Evolutionary conservation across 306 rosid species (phyloP), one percentile per base, ranked within the genome.

Genomic region (Dryas octopetala): DNA sequence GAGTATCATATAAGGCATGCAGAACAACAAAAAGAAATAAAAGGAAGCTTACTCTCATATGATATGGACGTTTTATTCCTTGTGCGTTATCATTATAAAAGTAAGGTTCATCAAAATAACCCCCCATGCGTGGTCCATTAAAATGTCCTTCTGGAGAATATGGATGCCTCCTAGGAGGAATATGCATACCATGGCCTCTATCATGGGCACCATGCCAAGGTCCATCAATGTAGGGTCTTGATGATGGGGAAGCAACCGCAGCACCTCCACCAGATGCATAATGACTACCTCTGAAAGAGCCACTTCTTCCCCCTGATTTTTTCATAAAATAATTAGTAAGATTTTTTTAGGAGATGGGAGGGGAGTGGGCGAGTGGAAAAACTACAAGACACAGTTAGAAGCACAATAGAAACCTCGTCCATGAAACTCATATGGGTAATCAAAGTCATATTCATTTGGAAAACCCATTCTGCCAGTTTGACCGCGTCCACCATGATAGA

Each of bases 21-120:
- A 59, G 62, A 62, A 79, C 16, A 75, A 62, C 66, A 15, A 10
- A 14, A 50, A 45, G 13, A 47, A 47, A 61, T 12, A n/a, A 28
- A 23, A 51, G 11, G 47, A 79, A 78, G 73, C 87, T 82, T 81
- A 85, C 96, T 53, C 90, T 90, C 93, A 86, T 88, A 75, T 83
- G 69, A 82, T 77, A 86, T 79, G 90, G 86, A 9, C 97, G 90
- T 76, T 90, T 92, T 75, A 78, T 78, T 66, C 91, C 93, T 81
- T 72, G 93, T 76, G 77, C 52, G 79, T 75, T 65, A 32, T 84
- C 88, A 71, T 84, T 81, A 41, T 80, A 76, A 40, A 79, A 51
- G 83, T 83, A 85, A n/a, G 90, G 87, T 64, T 86, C 90, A 57
- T 84, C 89, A 81, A 81, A 77, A 71, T 85, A 86, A 80, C 78